Conservation (phyloP, 805 yeast species). For the Candida oleophila region DNA sequence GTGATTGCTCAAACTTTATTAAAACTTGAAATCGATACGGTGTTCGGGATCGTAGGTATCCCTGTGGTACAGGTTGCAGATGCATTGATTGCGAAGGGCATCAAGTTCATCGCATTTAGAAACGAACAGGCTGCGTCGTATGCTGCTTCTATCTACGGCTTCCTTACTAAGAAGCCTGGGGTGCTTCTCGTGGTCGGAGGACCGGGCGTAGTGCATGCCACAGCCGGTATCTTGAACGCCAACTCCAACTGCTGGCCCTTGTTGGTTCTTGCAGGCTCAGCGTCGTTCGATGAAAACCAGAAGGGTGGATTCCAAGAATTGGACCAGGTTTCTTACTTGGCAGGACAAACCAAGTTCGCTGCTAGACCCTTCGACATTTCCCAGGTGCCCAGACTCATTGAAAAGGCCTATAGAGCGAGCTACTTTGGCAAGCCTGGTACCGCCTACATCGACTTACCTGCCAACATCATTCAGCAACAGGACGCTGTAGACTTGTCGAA, state of each 20-base stretch:
- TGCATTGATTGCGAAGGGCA: slow-evolving; percentile 51
- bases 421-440: slow-evolving; percentile 58
- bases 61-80: slow-evolving; percentile 75
- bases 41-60: slow-evolving; percentile 74
- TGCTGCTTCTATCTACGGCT: slow-evolving; percentile 74
- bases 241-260: slow-evolving; percentile 64
- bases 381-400: slow-evolving; percentile 38
- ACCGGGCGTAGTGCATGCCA: slow-evolving; percentile 68
- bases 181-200: slow-evolving; percentile 73
- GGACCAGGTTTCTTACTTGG: slow-evolving; percentile 56
- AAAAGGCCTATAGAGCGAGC: slow-evolving; percentile 46
- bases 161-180: slow-evolving; percentile 62
- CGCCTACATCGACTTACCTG: slow-evolving; percentile 65
- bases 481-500: neutral
- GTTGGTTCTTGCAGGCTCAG: slow-evolving; percentile 63
- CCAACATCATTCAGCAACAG: slow-evolving; percentile 49
- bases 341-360: slow-evolving; percentile 51
- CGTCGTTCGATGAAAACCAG: slow-evolving; percentile 45
- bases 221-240: slow-evolving; percentile 67
- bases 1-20: slow-evolving; percentile 49
- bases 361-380: slow-evolving; percentile 37
- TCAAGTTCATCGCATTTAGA: slow-evolving; percentile 58
- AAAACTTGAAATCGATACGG: slow-evolving; percentile 50
- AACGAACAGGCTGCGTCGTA: slow-evolving; percentile 76
- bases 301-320: slow-evolving; percentile 73